Evolutionary conservation across 129 eudicot species (phyloP), one percentile per base, ranked within the genome.

Genomic region (Chrysanthemum lavandulifolium): DNA sequence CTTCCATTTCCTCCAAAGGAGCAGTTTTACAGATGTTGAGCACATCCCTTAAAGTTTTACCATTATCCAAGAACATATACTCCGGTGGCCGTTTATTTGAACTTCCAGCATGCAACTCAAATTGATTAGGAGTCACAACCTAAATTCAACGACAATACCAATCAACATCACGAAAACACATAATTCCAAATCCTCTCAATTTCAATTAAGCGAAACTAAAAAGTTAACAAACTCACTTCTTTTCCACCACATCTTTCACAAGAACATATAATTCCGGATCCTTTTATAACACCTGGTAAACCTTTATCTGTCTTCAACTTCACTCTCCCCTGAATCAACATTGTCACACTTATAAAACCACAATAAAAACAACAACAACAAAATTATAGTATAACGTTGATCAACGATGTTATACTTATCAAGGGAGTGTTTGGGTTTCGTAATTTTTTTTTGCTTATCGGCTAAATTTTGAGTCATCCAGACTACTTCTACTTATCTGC

Each of bases 81-180:
- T 94, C 98, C 0, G 98, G 89, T 31, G 98, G 96, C 19, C 97
- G 90, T 75, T 86, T 94, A 76, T 90, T 89, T 10, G 87, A 79
- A 90, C 97, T 90, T 72, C 88, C 87, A 1, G 98, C 98, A 80
- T 94, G 98, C 84, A 88, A 13, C 79, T 90, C 98, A 76, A 94
- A 94, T 66, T 84, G 88, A 69, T 78, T 87, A 47, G 98, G 96
- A 13, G 84, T 86, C 13, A 90, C 84, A 72, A 84, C 83, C 98
- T 94, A 69, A 64, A 76, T 49, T 62, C 1, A 65, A 61, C 56
- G 33, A 47, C 9, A 21, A 50, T 52, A 57, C 36, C 11, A 47
- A 49, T 70, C 56, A 81, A 16, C 11, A 71, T 6, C 15, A 36
- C 55, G 45, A 40, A 21, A 14, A 21, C n/a, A 5, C 2, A 62